Evolutionary conservation across 1,139 yeast genomes (phyloP), one percentile per base, ranked within the genome.

Genomic region (Meyerozyma guilliermondii): DNA sequence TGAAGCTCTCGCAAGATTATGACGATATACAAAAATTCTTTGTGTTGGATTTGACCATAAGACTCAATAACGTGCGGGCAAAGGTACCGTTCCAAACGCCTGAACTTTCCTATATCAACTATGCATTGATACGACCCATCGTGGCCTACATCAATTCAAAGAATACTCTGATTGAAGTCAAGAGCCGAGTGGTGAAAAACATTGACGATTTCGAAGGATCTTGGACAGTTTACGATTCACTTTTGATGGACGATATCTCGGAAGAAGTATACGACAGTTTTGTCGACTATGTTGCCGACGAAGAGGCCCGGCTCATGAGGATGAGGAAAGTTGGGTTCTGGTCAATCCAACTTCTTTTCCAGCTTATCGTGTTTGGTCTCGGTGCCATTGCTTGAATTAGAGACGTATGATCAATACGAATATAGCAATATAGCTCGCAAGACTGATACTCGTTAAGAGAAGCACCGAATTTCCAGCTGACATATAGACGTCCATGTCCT

Each of bases 181-280:
- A 82, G 50, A 88, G 96, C 56, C 78, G 91, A 5, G 80, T 92
- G n/a, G 84, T 85, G 38, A 92, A 92, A 59, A 76, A 80, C 41
- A 65, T 88, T 24, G 69, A 71, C 30, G 98, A 92, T 56, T 92
- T 92, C 58, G 89, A 87, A 54, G 98, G 98, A 0, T 80, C 96
- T 5, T 92, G 98, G 98, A 92, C 98, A 1, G 74, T 89, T 5
- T 92, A 89, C 61, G 98, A 92, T 59, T 85, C 95, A 29, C 71
- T 85, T 44, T 69, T 92, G 46, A 88, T 92, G 96, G 95, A 87
- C 56, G 98, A 91, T 56, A 74, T 94, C 43, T 84, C 94, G 30
- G 83, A 83, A 37, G 95, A 87, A 53, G 95, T 91, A 3, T 91
- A 91, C 60, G 92, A 88, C 53, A 91, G 92, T 31, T 89, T 92